These are phyloP conservation scores for Sinapis alba DNA, from an alignment of 441 rosid species.

Conservation along the genomic window DNA sequence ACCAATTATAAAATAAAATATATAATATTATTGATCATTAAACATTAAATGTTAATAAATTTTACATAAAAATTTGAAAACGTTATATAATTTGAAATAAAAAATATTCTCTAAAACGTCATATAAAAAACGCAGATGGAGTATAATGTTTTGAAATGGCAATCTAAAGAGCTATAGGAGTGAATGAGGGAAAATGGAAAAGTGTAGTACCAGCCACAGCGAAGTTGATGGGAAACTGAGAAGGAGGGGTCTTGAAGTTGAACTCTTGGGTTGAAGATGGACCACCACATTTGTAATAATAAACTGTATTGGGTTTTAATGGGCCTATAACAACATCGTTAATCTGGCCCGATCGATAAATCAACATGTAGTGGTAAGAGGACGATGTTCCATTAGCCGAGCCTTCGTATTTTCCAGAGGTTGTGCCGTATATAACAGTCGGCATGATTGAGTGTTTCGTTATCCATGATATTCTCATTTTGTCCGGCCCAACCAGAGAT, in stretches of 20 bases:
- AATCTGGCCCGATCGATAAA: constrained; percentile 60
- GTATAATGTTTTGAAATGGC: no score
- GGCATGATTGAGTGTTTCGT: constrained; percentile 44
- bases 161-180: not conserved
- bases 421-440: constrained; percentile 59
- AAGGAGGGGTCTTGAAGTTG: constrained; percentile 61
- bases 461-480: constrained; percentile 78
- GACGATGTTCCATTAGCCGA: constrained; percentile 46
- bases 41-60: no score
- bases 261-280: constrained; percentile 47
- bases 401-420: constrained; percentile 37
- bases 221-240: constrained; percentile 61
- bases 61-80: no score
- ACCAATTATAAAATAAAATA: no score
- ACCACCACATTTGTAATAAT: constrained; percentile 69
- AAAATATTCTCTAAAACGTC: no score
- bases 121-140: no score
- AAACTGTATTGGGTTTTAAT: constrained; percentile 49
- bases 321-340: constrained; percentile 65
- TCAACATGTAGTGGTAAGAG: constrained; percentile 44
- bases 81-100: no score
- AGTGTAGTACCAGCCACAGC: constrained; percentile 50
- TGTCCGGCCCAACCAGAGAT: constrained; percentile 58
- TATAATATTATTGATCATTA: no score
- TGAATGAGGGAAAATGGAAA: not conserved